These are phyloP conservation scores for Calonectria pteridis DNA, from an alignment of 2,329 filamentous ascomycete genomes.

Conservation along the genomic window DNA sequence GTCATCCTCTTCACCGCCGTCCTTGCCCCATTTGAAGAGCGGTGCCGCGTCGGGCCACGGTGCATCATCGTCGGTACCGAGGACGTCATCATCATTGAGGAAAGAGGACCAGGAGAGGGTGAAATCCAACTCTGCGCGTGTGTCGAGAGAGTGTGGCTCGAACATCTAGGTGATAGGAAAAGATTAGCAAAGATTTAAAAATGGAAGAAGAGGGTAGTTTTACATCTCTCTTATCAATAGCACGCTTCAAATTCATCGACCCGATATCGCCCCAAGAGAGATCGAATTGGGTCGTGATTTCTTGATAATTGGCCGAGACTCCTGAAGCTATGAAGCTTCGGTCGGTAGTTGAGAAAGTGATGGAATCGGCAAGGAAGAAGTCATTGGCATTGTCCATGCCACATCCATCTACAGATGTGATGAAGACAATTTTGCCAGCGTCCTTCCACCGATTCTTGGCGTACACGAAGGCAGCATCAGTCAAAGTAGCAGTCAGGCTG, in stretches of 20 bases:
- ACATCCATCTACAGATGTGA: slow-evolving; percentile 20
- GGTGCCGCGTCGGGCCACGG: slow-evolving; percentile 4
- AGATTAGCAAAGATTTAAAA: neutral
- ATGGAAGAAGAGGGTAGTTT: neutral
- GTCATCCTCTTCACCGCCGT: slow-evolving; percentile 7
- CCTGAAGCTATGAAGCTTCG: slow-evolving; percentile 19
- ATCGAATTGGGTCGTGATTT: neutral
- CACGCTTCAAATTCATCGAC: slow-evolving; percentile 19
- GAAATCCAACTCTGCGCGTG: neutral
- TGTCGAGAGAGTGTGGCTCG: neutral
- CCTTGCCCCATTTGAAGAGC: neutral
- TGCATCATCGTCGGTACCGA: neutral
- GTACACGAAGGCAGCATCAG: slow-evolving; percentile 11
- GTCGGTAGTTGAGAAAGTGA: neutral
- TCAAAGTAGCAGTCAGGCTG: neutral
- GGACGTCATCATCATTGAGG: neutral
- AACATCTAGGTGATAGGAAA: slow-evolving; percentile 9
- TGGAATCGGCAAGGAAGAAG: slow-evolving; percentile 8
- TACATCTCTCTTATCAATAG: slow-evolving; percentile 29
- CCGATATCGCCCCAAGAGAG: slow-evolving; percentile 20
- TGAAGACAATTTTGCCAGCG: slow-evolving; percentile 16
- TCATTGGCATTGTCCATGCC: slow-evolving; percentile 26
- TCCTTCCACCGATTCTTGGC: slow-evolving; percentile 25
- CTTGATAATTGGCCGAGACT: neutral
- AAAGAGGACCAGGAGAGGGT: neutral